Evolutionary conservation across 306 rosid genomes (phyloP), one percentile per base, ranked within the genome.

Genomic region (Castanea sativa): DNA sequence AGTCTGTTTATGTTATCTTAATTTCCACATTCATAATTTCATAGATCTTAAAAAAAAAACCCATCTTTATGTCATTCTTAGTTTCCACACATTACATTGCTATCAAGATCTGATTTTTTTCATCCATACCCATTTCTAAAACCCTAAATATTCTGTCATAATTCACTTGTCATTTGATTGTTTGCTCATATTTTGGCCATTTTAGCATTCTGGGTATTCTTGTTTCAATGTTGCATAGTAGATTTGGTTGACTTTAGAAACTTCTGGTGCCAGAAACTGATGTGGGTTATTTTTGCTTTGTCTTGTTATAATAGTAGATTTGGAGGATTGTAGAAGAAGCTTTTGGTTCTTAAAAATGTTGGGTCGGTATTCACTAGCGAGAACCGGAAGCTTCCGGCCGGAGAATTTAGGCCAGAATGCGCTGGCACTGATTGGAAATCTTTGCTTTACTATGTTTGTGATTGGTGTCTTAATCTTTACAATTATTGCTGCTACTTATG

Each of bases 401-500:
- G 97, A 93, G 85, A 91, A 91, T 88, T 78, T 91, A 51, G 98
- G 99, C 8, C 97, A 88, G 73, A 88, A 88, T 80, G 95, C 92
- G 1, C 86, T 96, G 82, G 94, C 97, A 74, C 41, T 91, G 92
- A 88, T 96, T 83, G 91, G 98, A 51, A 96, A 93, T 76, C 94
- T 96, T 43, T 88, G 99, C 81, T 96, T 96, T 81, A 87, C 98
- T 3, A 70, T 93, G 35, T 96, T 96, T 84, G 98, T 96, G 75
- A 30, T 93, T 67, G 98, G 97, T 49, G 98, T 96, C 35, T 73
- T 96, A 53, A 85, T 96, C 75, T 96, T 96, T 35, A 96, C 99
- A 21, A 87, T 96, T 57, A 91, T 96, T 53, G 99, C 99, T 55
- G 99, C 98, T 64, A 96, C 97, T 15, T 96, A 96, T 78, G 93